Base-by-base conservation (phyloP, 75 land plant genomes). In the Picea sitchensis region DNA sequence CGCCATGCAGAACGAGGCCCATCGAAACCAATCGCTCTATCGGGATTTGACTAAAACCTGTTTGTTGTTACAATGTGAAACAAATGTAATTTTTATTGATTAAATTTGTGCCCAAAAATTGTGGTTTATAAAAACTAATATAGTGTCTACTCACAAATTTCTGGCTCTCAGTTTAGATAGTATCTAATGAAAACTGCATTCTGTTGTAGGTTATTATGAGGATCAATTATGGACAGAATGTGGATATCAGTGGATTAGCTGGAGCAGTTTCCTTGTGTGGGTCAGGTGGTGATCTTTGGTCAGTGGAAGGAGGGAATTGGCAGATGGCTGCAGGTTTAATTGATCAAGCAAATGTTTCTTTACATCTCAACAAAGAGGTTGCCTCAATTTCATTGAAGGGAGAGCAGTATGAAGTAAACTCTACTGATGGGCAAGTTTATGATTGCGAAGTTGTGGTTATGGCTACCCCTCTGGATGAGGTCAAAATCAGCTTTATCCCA, bases 221-320 rank as follows among this genome's bases (percentile, higher is more conserved):
- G 83, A 90, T 98, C 62, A 98, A 98, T 77, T 98, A 98, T 89
- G 99, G 99, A 11, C 99, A 98, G 75, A 89, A 83, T 87, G 90
- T 88, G 57, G 80, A 76, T 73, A 95, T 98, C 30, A 98, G 99
- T 84, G 99, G 96, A 73, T 84, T 98, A 64, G 99, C 98, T 76
- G 99, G 98, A 59, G 94, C 94, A 36, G 98, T 98, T 75, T 90
- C 99, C 11, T 86, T 97, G 63, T 93, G 94, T 72, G 99, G 99
- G 68, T 95, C 99, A 51, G 93, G 90, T 75, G 88, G 87, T 23
- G 96, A 92, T 13, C 81, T 98, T 56, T 95, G 99, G 99, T 73
- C 98, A 21, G 85, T 98, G 11, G 83, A 93, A 81, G 96, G 98
- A 58, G 99, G 99, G 23, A 98, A 98, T 80, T 93, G 94, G 94